Percentiles rank a stretch among this genome's conserved stretches.
phyloP scores from a whole-genome alignment of 2,329 filamentous ascomycete species.

The Claviceps pazoutovae region DNA sequence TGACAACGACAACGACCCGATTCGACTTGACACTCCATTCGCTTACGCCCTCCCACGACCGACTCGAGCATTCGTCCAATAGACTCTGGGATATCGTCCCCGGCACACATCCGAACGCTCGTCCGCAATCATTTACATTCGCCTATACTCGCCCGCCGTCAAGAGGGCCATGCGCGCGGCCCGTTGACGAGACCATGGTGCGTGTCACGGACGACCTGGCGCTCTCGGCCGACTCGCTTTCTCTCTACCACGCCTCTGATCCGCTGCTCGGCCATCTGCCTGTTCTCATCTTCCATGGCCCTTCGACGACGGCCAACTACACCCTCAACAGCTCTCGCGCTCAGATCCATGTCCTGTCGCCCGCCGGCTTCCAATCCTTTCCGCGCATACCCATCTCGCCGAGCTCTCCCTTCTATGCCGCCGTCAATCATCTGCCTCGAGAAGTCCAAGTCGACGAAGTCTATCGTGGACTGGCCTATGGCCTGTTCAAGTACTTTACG shows the following conservation, averaged over 20 bases:
- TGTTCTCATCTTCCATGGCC: conserved; percentile 81
- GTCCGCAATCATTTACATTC: too few species aligned
- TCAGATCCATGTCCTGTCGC: conserved; percentile 82
- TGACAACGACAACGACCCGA: not conserved
- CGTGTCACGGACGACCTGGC: conserved; percentile 65
- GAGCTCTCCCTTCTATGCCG: conserved; percentile 78
- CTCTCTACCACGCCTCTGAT: conserved; percentile 81
- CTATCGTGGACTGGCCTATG: conserved; percentile 81
- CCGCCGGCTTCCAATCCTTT: conserved; percentile 80
- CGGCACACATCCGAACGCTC: not conserved
- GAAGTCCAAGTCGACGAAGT: conserved; percentile 94
- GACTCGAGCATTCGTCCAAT: not conserved
- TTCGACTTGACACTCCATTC: not conserved
- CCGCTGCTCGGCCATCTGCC: conserved; percentile 67
- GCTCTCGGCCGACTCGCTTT: conserved; percentile 67
- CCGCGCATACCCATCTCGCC: conserved; percentile 86
- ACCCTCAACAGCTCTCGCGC: conserved; percentile 83
- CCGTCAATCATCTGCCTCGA: conserved; percentile 77
- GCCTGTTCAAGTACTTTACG: conserved; percentile 83
- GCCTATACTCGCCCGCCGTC: not conserved
- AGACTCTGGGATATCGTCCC: not conserved
- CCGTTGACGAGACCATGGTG: conserved; percentile 52
- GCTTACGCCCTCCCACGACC: not conserved
- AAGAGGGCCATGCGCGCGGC: conserved; percentile 11
- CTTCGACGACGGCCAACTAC: conserved; percentile 78